These are phyloP conservation scores for Neonectria hederae DNA, from an alignment of 2,329 filamentous ascomycete species.

Conservation along the genomic window DNA sequence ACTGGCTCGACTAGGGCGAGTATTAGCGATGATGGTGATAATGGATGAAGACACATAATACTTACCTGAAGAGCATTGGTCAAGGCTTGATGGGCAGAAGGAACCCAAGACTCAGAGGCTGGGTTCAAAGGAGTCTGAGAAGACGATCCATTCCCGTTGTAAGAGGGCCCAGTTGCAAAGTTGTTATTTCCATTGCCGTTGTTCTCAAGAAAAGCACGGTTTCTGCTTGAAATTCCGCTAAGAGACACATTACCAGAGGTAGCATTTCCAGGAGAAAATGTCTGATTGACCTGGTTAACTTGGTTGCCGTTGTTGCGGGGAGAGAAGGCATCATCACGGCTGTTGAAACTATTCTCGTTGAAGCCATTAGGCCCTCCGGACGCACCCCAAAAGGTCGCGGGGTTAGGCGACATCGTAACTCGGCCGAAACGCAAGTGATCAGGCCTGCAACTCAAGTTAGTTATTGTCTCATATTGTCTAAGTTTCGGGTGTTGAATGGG, in stretches of 20 bases:
- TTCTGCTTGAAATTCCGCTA: background rate
- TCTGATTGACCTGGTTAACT: background rate
- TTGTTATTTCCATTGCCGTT: background rate
- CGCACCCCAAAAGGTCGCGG: background rate
- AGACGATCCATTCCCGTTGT: background rate
- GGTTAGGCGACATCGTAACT: slow-evolving; percentile 9
- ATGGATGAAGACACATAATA: background rate
- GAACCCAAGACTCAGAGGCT: slow-evolving; percentile 34
- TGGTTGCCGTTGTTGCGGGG: background rate
- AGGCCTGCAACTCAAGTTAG: background rate
- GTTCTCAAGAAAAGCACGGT: background rate
- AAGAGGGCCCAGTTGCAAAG: background rate
- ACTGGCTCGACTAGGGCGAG: background rate
- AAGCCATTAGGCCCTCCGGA: background rate
- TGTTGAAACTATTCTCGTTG: background rate
- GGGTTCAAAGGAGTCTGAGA: background rate
- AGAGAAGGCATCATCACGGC: background rate
- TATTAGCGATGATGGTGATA: background rate
- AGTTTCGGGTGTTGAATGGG: background rate
- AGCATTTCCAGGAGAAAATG: background rate
- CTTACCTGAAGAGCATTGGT: slow-evolving; percentile 35
- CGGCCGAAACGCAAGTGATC: background rate
- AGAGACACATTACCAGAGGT: background rate
- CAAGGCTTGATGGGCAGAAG: slow-evolving; percentile 38
- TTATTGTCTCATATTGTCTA: background rate